phyloP scores from a whole-genome alignment of 2,329 filamentous ascomycete species.

The Talaromyces sp. region DNA sequence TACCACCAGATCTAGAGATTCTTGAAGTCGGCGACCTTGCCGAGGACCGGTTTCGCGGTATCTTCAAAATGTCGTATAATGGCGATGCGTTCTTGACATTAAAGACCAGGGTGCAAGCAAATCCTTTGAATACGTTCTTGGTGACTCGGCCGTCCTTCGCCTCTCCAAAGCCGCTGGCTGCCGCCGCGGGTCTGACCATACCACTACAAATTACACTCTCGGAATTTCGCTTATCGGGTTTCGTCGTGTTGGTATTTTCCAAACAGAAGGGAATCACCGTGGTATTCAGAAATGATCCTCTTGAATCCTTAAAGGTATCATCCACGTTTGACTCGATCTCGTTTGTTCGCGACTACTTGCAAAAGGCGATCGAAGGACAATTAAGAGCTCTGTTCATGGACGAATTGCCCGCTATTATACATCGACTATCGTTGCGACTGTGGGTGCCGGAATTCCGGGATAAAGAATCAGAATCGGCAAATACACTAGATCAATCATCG shows the following conservation, averaged over 20 bases:
- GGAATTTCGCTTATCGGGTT: slow-evolving; percentile 90
- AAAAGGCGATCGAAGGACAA: slow-evolving; percentile 92
- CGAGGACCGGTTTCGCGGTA: slow-evolving; percentile 93
- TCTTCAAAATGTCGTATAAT: slow-evolving; percentile 98
- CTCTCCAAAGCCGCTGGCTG: slow-evolving; percentile 86
- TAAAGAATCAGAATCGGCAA: slow-evolving; percentile 53
- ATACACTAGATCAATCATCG: slow-evolving; percentile 39
- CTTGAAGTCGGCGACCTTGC: slow-evolving; percentile 96
- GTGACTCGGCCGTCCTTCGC: slow-evolving; percentile 88
- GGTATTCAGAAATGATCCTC: slow-evolving; percentile 95
- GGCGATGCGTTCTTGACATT: slow-evolving; percentile 94
- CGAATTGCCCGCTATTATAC: slow-evolving; percentile 92
- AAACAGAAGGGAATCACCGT: slow-evolving; percentile 95
- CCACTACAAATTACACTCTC: slow-evolving; percentile 96
- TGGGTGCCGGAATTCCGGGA: slow-evolving; percentile 84
- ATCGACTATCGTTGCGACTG: slow-evolving; percentile 79
- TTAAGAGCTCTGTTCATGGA: slow-evolving; percentile 95
- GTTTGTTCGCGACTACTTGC: slow-evolving; percentile 94
- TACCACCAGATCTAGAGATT: slow-evolving; percentile 92
- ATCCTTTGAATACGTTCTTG: slow-evolving; percentile 93
- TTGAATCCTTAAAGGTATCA: slow-evolving; percentile 96
- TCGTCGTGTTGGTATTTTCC: slow-evolving; percentile 96
- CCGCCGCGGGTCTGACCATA: slow-evolving; percentile 87
- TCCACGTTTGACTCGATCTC: slow-evolving; percentile 99
- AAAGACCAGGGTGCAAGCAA: slow-evolving; percentile 95